Evolutionary conservation across 768 basidiomycete species (phyloP).

Genomic region (Rhodotorula paludigena): DNA sequence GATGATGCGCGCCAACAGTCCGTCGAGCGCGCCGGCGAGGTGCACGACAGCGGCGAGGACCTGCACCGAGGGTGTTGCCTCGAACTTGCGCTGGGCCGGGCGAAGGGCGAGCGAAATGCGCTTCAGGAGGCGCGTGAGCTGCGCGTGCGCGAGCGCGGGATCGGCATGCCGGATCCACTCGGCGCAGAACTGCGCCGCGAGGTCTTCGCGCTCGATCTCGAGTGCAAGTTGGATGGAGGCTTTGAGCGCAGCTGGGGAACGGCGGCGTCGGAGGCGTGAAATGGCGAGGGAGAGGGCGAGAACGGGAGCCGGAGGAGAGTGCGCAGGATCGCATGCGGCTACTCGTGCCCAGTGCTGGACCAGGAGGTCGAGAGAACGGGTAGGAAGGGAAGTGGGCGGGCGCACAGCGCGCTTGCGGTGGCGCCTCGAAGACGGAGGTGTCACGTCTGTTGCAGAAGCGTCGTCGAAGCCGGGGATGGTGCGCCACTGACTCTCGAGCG

Average conservation of each 20-base stretch:
- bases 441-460: too few species aligned
- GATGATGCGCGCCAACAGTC: background rate
- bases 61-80: background rate
- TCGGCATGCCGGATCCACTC: slow-evolving; percentile 3
- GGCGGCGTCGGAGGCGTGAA: slow-evolving; percentile 7
- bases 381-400: slow-evolving; percentile 15
- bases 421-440: too few species aligned
- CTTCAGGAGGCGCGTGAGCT: background rate
- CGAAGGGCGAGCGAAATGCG: background rate
- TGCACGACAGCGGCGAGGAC: slow-evolving; percentile 13
- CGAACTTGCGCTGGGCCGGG: background rate
- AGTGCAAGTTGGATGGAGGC: slow-evolving; percentile 12
- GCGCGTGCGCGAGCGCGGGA: too few species aligned
- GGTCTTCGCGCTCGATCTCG: slow-evolving; percentile 3
- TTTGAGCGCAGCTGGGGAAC: background rate
- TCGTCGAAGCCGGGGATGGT: too few species aligned
- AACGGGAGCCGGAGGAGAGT: background rate
- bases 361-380: slow-evolving; percentile 17
- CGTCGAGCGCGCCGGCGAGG: slow-evolving; percentile 15
- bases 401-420: too few species aligned
- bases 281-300: slow-evolving; percentile 23
- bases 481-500: background rate
- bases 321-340: too few species aligned
- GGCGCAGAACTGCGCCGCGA: slow-evolving; percentile 22
- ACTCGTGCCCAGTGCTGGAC: slow-evolving; percentile 1